Conservation (phyloP, 148 eudicot species). For the Diospyros kaki region DNA sequence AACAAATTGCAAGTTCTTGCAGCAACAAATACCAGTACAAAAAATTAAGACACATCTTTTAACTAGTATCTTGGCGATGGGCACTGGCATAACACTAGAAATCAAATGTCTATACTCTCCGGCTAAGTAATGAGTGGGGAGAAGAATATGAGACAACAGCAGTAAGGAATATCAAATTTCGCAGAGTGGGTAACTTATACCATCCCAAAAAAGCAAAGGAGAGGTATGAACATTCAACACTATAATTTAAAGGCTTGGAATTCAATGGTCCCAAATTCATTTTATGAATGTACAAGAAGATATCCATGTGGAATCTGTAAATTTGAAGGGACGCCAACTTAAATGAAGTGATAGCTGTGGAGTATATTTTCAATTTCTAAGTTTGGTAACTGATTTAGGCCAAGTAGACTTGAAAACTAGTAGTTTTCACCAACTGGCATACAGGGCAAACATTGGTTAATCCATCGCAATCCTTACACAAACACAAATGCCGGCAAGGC, state of each 20-base stretch:
- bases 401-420: constrained; percentile 20
- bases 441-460: constrained; percentile 20
- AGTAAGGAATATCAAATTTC: too few species aligned
- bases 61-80: too few species aligned
- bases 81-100: too few species aligned
- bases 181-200: too few species aligned
- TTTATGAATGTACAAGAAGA: not conserved
- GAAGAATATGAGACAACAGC: too few species aligned
- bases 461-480: constrained; percentile 16
- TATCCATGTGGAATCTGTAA: not conserved
- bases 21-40: too few species aligned
- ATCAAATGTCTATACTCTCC: too few species aligned
- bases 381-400: constrained; percentile 5
- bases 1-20: too few species aligned
- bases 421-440: constrained; percentile 15
- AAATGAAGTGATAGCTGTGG: not conserved
- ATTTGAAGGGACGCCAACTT: not conserved
- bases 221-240: not conserved
- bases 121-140: too few species aligned
- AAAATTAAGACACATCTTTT: too few species aligned
- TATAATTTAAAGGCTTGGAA: not conserved
- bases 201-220: not conserved
- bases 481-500: constrained; percentile 24
- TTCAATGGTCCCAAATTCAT: not conserved
- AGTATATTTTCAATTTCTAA: not conserved